These are phyloP conservation scores for Hyphodiscus sp. DNA, from an alignment of 2,329 filamentous ascomycete species.

Conservation along the genomic window DNA sequence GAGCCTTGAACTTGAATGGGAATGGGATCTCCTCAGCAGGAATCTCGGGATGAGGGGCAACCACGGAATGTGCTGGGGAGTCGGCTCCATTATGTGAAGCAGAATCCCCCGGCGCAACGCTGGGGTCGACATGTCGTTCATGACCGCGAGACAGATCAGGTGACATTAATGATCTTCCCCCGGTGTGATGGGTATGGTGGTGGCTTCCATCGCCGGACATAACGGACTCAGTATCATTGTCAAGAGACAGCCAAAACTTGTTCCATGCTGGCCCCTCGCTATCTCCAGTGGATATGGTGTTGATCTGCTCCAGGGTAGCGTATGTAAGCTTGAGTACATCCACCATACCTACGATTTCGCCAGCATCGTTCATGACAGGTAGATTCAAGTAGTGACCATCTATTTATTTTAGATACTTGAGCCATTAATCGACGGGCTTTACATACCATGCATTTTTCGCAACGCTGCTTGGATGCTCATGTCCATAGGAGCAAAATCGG, in stretches of 20 bases:
- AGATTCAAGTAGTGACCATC: constrained; percentile 98
- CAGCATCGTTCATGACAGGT: constrained; percentile 94
- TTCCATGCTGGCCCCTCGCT: constrained; percentile 97
- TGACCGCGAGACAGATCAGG: constrained; percentile 61
- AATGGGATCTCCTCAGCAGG: constrained; percentile 70
- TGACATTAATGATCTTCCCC: constrained; percentile 72
- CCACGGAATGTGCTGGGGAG: constrained; percentile 61
- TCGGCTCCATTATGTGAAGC: constrained; percentile 86
- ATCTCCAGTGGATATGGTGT: constrained; percentile 84
- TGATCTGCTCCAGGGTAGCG: constrained; percentile 94
- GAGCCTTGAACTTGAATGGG: constrained; percentile 98
- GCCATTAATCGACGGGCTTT: neutral
- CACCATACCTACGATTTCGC: constrained; percentile 99
- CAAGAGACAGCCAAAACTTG: constrained; percentile 97
- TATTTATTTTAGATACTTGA: constrained; percentile 32
- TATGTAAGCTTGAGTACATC: constrained; percentile 98
- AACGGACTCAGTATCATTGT: constrained; percentile 86
- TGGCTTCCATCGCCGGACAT: constrained; percentile 85
- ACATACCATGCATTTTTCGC: constrained; percentile 95
- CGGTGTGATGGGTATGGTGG: constrained; percentile 48
- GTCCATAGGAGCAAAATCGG: constrained; percentile 96
- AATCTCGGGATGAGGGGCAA: constrained; percentile 47
- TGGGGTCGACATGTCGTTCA: constrained; percentile 65
- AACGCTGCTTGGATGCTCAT: constrained; percentile 99
- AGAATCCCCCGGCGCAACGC: constrained; percentile 86